Evolutionary conservation across 176 grass and related monocot genomes (phyloP).

Genomic region (Juncus effusus): DNA sequence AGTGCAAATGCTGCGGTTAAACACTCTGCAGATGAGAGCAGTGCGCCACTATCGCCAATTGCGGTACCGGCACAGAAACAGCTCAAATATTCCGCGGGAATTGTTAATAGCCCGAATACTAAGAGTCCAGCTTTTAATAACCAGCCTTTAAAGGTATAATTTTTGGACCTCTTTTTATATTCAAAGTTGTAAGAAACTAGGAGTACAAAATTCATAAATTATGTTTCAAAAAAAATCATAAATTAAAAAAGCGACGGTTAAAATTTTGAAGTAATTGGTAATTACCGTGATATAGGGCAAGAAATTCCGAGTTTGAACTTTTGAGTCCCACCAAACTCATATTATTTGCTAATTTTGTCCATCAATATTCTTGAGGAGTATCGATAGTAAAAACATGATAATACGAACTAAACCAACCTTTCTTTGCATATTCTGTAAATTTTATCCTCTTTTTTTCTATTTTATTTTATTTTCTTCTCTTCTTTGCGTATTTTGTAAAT

Average conservation of each 20-base stretch:
- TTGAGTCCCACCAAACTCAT: too few relatives aligned
- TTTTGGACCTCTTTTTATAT: background rate
- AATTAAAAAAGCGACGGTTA: too few relatives aligned
- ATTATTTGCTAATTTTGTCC: too few relatives aligned
- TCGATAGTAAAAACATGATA: too few relatives aligned
- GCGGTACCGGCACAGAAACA: constrained; percentile 94
- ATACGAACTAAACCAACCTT: background rate
- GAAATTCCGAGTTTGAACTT: too few relatives aligned
- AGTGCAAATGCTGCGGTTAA: constrained; percentile 62
- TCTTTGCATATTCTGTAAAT: background rate
- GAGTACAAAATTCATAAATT: too few relatives aligned
- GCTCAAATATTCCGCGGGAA: constrained; percentile 90
- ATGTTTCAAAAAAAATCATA: too few relatives aligned
- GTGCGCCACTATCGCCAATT: constrained; percentile 64
- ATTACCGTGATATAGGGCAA: too few relatives aligned
- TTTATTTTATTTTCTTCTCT: constrained; percentile 9
- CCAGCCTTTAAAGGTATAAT: constrained; percentile 68
- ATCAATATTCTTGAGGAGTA: too few relatives aligned
- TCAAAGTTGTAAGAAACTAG: background rate
- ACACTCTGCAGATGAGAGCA: constrained; percentile 61
- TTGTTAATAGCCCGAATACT: constrained; percentile 80
- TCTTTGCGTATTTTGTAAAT: background rate
- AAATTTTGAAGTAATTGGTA: too few relatives aligned
- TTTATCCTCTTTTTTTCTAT: constrained; percentile 8
- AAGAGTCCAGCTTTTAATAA: constrained; percentile 48